phyloP scores from a whole-genome alignment of 2,329 filamentous ascomycete species.

The Apiospora sp. region DNA sequence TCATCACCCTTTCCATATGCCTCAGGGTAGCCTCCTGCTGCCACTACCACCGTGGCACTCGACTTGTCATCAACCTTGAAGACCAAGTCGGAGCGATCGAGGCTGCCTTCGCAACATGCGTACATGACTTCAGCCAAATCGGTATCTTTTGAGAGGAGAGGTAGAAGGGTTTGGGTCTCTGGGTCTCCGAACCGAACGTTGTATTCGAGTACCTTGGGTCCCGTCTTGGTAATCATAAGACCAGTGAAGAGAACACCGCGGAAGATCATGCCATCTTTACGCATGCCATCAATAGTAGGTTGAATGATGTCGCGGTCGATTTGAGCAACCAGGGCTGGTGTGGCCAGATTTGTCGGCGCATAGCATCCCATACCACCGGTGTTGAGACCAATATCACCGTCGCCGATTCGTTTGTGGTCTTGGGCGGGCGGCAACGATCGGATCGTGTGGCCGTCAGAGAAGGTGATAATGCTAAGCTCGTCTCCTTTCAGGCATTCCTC shows the following conservation, averaged over 20 bases:
- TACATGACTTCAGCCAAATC: constrained; percentile 91
- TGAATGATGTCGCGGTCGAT: constrained; percentile 86
- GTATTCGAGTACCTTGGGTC: constrained; percentile 87
- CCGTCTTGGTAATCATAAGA: constrained; percentile 78
- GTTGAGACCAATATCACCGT: constrained; percentile 90
- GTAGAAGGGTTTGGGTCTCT: constrained; percentile 77
- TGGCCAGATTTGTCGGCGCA: constrained; percentile 84
- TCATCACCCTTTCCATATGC: constrained; percentile 80
- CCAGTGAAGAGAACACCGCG: constrained; percentile 84
- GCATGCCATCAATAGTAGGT: constrained; percentile 90
- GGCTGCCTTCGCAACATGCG: constrained; percentile 78
- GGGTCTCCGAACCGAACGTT: constrained; percentile 94
- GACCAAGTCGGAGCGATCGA: constrained; percentile 66
- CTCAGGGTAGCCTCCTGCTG: constrained; percentile 89
- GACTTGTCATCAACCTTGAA: constrained; percentile 74
- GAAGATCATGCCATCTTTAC: constrained; percentile 77
- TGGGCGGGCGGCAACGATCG: constrained; percentile 88
- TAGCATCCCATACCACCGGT: constrained; percentile 99
- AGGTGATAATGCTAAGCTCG: constrained; percentile 89
- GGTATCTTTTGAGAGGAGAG: constrained; percentile 56
- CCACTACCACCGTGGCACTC: constrained; percentile 92
- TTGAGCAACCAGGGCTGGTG: constrained; percentile 75
- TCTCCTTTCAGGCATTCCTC: constrained; percentile 93
- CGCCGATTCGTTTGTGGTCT: constrained; percentile 94
- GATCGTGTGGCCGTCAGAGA: constrained; percentile 88